Evolutionary conservation across 2,329 filamentous ascomycete genomes (phyloP).

Genomic region (Aureobasidium sp.): DNA sequence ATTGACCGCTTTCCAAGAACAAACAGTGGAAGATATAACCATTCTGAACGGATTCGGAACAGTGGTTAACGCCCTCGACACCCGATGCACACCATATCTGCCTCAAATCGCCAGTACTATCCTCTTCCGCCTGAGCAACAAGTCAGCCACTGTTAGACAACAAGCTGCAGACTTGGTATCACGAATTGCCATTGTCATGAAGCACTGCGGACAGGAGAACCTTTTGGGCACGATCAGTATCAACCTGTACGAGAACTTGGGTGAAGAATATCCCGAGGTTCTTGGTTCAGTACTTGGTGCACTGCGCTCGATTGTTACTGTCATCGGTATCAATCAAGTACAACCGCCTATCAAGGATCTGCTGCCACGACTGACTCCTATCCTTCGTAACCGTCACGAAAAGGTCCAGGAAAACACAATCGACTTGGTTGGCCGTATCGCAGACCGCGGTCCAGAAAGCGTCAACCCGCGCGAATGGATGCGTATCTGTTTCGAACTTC

Average conservation of each 20-base stretch:
- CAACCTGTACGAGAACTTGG: constrained; percentile 94
- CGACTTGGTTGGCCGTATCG: constrained; percentile 93
- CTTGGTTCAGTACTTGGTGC: constrained; percentile 93
- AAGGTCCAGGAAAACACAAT: constrained; percentile 99
- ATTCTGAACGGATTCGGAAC: constrained; percentile 98
- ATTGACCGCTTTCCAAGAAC: constrained; percentile 92
- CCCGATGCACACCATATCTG: constrained; percentile 89
- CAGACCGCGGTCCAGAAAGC: constrained; percentile 89
- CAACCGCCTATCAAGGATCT: constrained; percentile 96
- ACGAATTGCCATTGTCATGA: constrained; percentile 97
- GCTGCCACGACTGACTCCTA: constrained; percentile 90
- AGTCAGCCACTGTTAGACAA: constrained; percentile 90
- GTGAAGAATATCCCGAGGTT: constrained; percentile 97
- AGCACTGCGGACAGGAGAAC: constrained; percentile 92
- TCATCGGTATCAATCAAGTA: constrained; percentile 97
- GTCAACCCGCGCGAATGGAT: constrained; percentile 99
- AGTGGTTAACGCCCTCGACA: constrained; percentile 89
- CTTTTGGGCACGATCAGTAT: constrained; percentile 92
- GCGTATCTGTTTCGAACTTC: constrained; percentile 97
- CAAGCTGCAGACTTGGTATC: constrained; percentile 95
- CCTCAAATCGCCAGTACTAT: constrained; percentile 96
- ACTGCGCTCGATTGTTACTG: constrained; percentile 89
- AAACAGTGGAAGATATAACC: constrained; percentile 90
- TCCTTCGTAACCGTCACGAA: constrained; percentile 94
- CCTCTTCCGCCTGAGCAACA: constrained; percentile 94